These are phyloP conservation scores for Houttuynia cordata DNA, from an alignment of 164 flowering plant species.

Conservation along the genomic window DNA sequence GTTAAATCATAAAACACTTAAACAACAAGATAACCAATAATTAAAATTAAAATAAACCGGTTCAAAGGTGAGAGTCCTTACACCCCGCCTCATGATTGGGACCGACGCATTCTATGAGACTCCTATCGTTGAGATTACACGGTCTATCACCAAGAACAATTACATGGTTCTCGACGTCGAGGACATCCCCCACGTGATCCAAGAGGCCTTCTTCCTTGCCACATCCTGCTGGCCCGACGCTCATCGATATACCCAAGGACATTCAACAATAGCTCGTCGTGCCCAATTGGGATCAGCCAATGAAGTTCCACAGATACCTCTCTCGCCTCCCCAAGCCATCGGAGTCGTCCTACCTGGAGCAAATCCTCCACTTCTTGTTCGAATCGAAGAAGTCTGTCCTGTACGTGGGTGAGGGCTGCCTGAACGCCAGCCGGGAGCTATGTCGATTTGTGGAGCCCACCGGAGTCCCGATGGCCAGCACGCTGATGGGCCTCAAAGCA, in stretches of 20 bases:
- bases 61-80: no score
- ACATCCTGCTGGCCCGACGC: conserved; percentile 48
- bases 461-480: conserved; percentile 58
- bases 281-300: no score
- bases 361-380: no score
- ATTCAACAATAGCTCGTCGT: conserved; percentile 49
- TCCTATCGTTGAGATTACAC: no score
- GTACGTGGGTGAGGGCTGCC: conserved; percentile 64
- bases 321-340: conserved; percentile 39
- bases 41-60: no score
- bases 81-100: no score
- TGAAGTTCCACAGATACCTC: conserved; percentile 37
- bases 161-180: conserved; percentile 51
- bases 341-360: conserved; percentile 13
- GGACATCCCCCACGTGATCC: conserved; percentile 45
- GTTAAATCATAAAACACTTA: no score
- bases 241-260: conserved; percentile 63
- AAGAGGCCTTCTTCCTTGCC: conserved; percentile 48
- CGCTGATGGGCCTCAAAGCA: conserved; percentile 60
- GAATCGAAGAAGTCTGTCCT: conserved; percentile 51
- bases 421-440: conserved; percentile 51
- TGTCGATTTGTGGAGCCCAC: conserved; percentile 45
- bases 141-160: no score
- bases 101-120: no score
- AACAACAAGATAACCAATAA: no score